These are phyloP conservation scores for Amphicarpaea edgeworthii DNA, from an alignment of 306 rosid genomes.

Conservation along the genomic window DNA sequence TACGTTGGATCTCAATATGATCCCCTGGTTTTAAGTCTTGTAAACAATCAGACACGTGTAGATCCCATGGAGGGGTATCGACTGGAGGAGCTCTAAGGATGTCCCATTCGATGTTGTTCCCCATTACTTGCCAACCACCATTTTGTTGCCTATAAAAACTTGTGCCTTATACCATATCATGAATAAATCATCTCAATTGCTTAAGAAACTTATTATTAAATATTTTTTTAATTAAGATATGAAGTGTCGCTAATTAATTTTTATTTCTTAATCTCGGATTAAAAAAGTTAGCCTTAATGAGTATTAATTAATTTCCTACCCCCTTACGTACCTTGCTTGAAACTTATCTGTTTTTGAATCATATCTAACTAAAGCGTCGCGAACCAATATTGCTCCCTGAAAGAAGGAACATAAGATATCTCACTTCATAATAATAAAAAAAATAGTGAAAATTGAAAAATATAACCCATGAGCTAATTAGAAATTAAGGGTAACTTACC, in stretches of 20 bases:
- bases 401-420: not conserved
- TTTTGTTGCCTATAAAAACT: conserved; percentile 52
- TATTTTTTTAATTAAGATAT: not conserved
- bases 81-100: conserved; percentile 58
- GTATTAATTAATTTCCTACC: not conserved
- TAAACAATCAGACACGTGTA: conserved; percentile 63
- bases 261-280: too few species aligned
- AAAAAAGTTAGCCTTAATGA: not conserved
- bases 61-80: conserved; percentile 53
- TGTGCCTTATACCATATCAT: not conserved
- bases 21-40: conserved; percentile 64
- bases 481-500: too few species aligned
- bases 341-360: conserved; percentile 60
- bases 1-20: conserved; percentile 80
- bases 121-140: conserved; percentile 53
- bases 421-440: not conserved
- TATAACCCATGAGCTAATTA: too few species aligned
- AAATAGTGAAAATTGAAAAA: too few species aligned
- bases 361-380: conserved; percentile 62
- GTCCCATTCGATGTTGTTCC: conserved; percentile 61
- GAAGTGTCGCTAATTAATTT: not conserved
- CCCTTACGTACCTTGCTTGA: conserved; percentile 79
- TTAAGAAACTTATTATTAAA: not conserved
- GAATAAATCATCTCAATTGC: too few species aligned
- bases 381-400: conserved; percentile 58